Evolutionary conservation across 2,329 filamentous ascomycete genomes (phyloP).

Genomic region (Talaromyces sp.): DNA sequence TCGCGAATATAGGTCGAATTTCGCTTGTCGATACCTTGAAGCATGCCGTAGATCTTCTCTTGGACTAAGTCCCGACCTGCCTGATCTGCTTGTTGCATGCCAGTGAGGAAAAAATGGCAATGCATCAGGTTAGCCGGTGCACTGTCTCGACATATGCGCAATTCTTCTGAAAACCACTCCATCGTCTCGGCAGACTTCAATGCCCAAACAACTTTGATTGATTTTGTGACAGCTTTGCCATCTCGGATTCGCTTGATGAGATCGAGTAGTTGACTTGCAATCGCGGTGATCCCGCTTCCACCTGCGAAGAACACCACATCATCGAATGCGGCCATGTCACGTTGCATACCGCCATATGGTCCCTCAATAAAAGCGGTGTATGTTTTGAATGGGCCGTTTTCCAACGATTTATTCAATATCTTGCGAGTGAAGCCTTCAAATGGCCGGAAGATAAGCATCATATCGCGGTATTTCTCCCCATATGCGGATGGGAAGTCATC

Average conservation of each 20-base stretch:
- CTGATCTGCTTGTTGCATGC: slow-evolving; percentile 62
- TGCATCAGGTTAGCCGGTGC: slow-evolving; percentile 86
- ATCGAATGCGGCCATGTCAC: slow-evolving; percentile 87
- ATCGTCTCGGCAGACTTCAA: slow-evolving; percentile 88
- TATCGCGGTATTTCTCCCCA: slow-evolving; percentile 83
- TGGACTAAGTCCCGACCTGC: slow-evolving; percentile 77
- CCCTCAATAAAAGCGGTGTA: slow-evolving; percentile 92
- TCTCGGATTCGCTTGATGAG: slow-evolving; percentile 97
- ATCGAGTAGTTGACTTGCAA: slow-evolving; percentile 87
- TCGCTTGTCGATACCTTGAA: slow-evolving; percentile 83
- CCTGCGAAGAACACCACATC: slow-evolving; percentile 91
- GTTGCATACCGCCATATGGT: slow-evolving; percentile 91
- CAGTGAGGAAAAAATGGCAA: slow-evolving; percentile 93
- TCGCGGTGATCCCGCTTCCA: slow-evolving; percentile 89
- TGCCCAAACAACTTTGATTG: slow-evolving; percentile 91
- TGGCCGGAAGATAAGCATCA: slow-evolving; percentile 87
- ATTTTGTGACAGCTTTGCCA: slow-evolving; percentile 88
- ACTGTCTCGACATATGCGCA: slow-evolving; percentile 86
- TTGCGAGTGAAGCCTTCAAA: slow-evolving; percentile 87
- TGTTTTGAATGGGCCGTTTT: slow-evolving; percentile 86
- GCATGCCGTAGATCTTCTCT: slow-evolving; percentile 84
- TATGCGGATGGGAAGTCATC: slow-evolving; percentile 93
- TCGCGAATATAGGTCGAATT: slow-evolving; percentile 82
- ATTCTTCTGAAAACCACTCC: slow-evolving; percentile 96
- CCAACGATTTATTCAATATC: slow-evolving; percentile 78